These are phyloP conservation scores for Ceriops zippeliana DNA, from an alignment of 345 rosid genomes.

Conservation along the genomic window DNA sequence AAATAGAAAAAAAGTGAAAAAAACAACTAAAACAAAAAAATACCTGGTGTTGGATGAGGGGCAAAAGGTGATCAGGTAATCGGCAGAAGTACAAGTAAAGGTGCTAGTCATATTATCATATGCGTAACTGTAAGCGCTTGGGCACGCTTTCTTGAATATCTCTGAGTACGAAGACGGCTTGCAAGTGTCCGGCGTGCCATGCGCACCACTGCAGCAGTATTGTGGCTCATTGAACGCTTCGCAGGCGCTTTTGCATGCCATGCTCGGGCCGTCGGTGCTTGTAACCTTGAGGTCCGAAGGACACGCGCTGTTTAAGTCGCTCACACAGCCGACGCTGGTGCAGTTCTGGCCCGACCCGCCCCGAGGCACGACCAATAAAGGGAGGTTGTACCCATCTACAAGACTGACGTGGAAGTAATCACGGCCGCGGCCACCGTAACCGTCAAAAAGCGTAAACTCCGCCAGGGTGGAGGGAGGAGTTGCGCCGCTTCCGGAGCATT, in stretches of 20 bases:
- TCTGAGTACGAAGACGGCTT: slow-evolving; percentile 73
- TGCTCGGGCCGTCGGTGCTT: slow-evolving; percentile 35
- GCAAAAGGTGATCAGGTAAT: slow-evolving; percentile 84
- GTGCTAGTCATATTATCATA: slow-evolving; percentile 91
- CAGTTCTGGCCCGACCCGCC: slow-evolving; percentile 76
- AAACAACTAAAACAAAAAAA: background rate
- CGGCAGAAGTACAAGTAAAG: slow-evolving; percentile 78
- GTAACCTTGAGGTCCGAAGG: slow-evolving; percentile 76
- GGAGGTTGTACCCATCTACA: slow-evolving; percentile 95
- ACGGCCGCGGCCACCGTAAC: slow-evolving; percentile 57
- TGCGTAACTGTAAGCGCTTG: slow-evolving; percentile 94
- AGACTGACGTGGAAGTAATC: slow-evolving; percentile 87
- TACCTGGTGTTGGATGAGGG: slow-evolving; percentile 79
- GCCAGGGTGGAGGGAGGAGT: slow-evolving; percentile 70
- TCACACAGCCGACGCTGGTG: slow-evolving; percentile 65
- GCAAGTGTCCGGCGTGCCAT: slow-evolving; percentile 63
- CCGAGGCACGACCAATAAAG: slow-evolving; percentile 69
- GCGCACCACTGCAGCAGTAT: slow-evolving; percentile 83
- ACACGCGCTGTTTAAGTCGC: slow-evolving; percentile 67
- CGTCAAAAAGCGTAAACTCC: slow-evolving; percentile 70
- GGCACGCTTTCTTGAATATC: slow-evolving; percentile 76
- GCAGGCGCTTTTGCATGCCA: slow-evolving; percentile 92
- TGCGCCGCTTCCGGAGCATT: slow-evolving; percentile 63
- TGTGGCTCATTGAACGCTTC: slow-evolving; percentile 73
- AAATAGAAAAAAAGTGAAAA: too few species aligned